phyloP scores from a whole-genome alignment of 176 grass and related monocot genomes.

The Microstegium vimineum region DNA sequence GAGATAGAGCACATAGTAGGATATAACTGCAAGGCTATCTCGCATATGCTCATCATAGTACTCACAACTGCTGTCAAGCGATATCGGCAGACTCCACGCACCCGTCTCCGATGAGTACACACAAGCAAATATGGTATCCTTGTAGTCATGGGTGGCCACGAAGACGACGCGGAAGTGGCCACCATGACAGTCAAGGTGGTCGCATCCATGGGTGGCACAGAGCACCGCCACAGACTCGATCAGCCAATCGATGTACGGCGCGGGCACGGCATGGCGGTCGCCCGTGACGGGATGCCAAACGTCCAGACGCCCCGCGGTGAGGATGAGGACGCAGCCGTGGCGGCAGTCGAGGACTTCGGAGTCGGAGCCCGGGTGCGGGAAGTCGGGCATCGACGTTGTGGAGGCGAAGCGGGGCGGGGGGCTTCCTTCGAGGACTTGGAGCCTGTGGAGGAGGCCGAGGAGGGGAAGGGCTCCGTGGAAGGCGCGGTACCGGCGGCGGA shows the following conservation, averaged over 20 bases:
- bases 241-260: background rate
- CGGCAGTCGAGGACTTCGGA: background rate
- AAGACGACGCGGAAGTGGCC: background rate
- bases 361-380: background rate
- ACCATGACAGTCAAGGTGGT: background rate
- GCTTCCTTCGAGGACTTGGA: background rate
- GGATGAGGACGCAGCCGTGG: background rate
- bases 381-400: background rate
- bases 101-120: background rate
- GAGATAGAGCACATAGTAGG: background rate
- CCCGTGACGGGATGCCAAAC: constrained; percentile 2
- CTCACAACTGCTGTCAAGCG: background rate
- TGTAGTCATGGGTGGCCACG: background rate
- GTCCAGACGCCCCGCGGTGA: too few relatives aligned
- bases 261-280: background rate
- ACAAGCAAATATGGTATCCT: background rate
- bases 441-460: background rate
- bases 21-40: background rate
- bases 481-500: background rate
- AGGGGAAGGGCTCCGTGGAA: background rate
- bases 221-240: background rate
- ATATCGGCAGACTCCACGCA: background rate
- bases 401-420: background rate
- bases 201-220: background rate
- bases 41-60: background rate